These are phyloP conservation scores for Thielaviopsis euricoi DNA, from an alignment of 2,329 filamentous ascomycete genomes.

Conservation along the genomic window DNA sequence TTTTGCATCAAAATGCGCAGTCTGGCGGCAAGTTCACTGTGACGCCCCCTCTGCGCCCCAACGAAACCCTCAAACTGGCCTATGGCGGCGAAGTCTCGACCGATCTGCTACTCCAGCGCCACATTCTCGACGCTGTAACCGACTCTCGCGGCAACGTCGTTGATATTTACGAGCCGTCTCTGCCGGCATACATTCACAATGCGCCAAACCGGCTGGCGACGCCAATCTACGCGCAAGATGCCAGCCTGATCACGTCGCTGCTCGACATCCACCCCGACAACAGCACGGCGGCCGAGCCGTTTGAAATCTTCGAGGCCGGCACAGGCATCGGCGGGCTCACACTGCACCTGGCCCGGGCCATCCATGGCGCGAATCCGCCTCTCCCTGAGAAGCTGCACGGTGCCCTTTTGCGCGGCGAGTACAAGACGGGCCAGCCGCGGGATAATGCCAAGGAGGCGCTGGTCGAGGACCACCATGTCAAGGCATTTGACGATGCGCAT, in stretches of 20 bases:
- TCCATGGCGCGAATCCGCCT: constrained; percentile 54
- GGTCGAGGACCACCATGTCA: constrained; percentile 15
- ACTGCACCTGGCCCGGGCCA: constrained; percentile 55
- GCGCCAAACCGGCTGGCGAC: constrained; percentile 56
- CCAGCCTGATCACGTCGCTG: constrained; percentile 56
- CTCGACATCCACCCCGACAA: constrained; percentile 52
- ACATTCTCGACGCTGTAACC: constrained; percentile 39
- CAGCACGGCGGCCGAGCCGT: constrained; percentile 23
- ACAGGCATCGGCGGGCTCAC: constrained; percentile 74
- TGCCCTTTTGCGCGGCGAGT: constrained; percentile 5
- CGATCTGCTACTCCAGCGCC: constrained; percentile 46
- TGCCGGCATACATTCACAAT: constrained; percentile 53
- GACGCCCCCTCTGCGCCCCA: constrained; percentile 20
- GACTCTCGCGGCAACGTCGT: constrained; percentile 34
- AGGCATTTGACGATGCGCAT: constrained; percentile 11
- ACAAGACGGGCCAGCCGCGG: not conserved
- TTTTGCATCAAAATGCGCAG: constrained; percentile 23
- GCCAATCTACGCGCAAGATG: constrained; percentile 58
- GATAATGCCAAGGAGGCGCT: constrained; percentile 10
- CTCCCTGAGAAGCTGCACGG: constrained; percentile 26
- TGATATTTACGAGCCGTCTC: constrained; percentile 45
- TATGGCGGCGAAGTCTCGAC: constrained; percentile 33
- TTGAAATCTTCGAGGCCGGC: constrained; percentile 71
- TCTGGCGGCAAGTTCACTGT: constrained; percentile 23
- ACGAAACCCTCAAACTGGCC: constrained; percentile 19